phyloP scores from a whole-genome alignment of 345 rosid genomes.

The Streptanthus diversifolius region DNA sequence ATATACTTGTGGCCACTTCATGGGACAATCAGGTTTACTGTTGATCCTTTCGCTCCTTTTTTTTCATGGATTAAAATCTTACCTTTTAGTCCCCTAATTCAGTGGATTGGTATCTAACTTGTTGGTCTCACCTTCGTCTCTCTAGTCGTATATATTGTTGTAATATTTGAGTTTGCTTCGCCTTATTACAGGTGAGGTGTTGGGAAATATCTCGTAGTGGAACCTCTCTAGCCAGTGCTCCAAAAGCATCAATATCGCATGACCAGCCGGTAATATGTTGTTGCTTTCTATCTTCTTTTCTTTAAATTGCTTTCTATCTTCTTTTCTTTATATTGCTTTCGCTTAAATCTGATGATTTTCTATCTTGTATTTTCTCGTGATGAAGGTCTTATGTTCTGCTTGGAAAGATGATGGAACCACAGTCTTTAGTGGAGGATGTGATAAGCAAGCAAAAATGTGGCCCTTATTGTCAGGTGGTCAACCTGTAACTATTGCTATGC shows the following conservation, averaged over 20 bases:
- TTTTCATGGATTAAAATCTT: neutral
- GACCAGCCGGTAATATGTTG: conserved; percentile 78
- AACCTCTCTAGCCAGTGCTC: conserved; percentile 45
- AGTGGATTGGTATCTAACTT: neutral
- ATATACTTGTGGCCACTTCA: conserved; percentile 81
- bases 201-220: conserved; percentile 86
- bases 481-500: conserved; percentile 86
- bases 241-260: conserved; percentile 81
- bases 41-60: neutral
- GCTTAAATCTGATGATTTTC: neutral
- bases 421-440: conserved; percentile 91
- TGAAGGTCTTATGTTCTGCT: conserved; percentile 81
- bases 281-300: neutral
- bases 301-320: neutral
- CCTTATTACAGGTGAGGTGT: conserved; percentile 68
- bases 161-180: conserved; percentile 7
- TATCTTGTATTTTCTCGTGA: neutral
- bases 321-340: neutral
- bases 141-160: neutral
- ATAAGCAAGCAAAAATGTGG: conserved; percentile 99
- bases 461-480: conserved; percentile 81
- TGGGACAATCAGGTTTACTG: conserved; percentile 96
- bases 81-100: neutral
- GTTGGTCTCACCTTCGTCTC: neutral
- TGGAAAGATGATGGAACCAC: conserved; percentile 99